Evolutionary conservation across 257 asterid genomes (phyloP), one percentile per base, ranked within the genome.

Genomic region (Cruciata laevipes): DNA sequence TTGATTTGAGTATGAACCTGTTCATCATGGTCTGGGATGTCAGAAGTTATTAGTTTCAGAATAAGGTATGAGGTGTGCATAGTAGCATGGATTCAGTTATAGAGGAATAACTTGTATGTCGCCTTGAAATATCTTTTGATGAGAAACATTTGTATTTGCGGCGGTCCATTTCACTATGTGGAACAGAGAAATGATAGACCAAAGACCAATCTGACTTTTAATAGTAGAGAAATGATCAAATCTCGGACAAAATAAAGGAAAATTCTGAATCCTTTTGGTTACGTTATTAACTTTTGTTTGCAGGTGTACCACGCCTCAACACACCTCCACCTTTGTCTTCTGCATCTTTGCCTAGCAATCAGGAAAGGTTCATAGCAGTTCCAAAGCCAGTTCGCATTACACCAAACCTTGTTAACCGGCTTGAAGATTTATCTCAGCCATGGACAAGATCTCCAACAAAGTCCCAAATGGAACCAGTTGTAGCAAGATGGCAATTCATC

Each of bases 361-460:
- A 69, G 69, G 99, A 83, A 75, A 87, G 75, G 73, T 59, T 63
- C 70, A 74, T 93, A 25, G 77, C 71, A 52, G 87, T 89, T 81
- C 99, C 99, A 55, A 90, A 88, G 83, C 96, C 99, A 27, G 89
- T 94, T 61, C 97, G 95, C 64, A 86, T 94, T 70, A 71, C 85
- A 77, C 88, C 96, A 10, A 84, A 88, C 77, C 76, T 83, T 66
- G 86, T 80, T 69, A 92, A 85, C 83, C 89, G 81, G 57, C 79
- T 94, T 56, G 99, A 94, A 69, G 99, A 94, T 77, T 79, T 90
- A 74, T 80, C 96, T 73, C 97, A 83, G 81, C 99, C 99, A 65
- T 94, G 99, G 99, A 94, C 99, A 56, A 88, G 99, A 37, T 94
- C 97, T 20, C 99, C 97, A 20, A 94, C 99, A 56, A 94, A 94